Evolutionary conservation across 495 filamentous ascomycete species (phyloP), one percentile per base, ranked within the genome.

Genomic region (Aspergillus asperescens): DNA sequence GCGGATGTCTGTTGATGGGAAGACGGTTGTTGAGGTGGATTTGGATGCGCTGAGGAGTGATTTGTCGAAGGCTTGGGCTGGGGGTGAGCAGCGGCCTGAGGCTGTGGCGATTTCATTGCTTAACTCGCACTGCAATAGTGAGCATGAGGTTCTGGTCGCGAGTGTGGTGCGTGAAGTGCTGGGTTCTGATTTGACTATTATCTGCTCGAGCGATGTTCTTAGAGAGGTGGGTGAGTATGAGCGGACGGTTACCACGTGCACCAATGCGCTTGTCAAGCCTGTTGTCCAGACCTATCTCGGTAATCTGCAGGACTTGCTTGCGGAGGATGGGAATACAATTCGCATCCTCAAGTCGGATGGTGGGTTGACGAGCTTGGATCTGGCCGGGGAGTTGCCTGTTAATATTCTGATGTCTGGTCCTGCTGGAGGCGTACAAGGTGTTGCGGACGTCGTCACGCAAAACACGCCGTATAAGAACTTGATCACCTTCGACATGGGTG

Each of bases 401-500:
- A 71, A 72, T 16, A 75, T 76, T 46, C 61, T 77, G 1, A 72
- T 79, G 69, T 75, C 72, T 4, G 75, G 74, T 1, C 74, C 76
- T 1, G 76, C 76, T 15, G 75, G 74, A 32, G 75, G 76, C 24
- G 76, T 70, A 2, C 67, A 67, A 35, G 73, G 72, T 28, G 71
- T 75, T 12, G 73, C 72, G 6, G 72, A 75, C 39, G 63, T 72
- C 5, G 72, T 78, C 9, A 67, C 76, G 15, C 70, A 61, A 3
- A 66, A 66, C 27, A 77, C 76, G 0, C 61, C 65, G 5, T 75
- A 73, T 47, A 77, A 76, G 57, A 76, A 78, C 24, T 50, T 78
- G 0, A 77, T 77, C 20, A 78, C 76, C 0, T 32, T 79, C 9
- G 76, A 79, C 42, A 77, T 79, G 74, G 75, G 76, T 8, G 76